Percentiles rank a stretch among this genome's conserved stretches.
Evolutionary conservation across 2,329 filamentous ascomycete genomes (phyloP).

Genomic region (Fusarium sp.): DNA sequence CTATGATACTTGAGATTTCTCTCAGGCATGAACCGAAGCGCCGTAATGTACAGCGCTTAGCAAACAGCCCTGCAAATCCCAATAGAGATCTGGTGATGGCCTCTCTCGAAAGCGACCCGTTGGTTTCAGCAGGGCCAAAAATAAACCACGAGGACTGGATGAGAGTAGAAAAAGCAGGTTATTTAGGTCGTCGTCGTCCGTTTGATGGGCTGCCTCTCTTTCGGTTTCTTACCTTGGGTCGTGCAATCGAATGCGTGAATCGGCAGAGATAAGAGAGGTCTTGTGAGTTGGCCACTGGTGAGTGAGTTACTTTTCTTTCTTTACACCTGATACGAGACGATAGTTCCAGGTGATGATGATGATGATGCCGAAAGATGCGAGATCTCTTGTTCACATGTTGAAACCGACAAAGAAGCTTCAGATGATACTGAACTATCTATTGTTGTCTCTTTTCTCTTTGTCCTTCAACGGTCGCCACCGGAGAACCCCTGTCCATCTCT

Average conservation of each 20-base stretch:
- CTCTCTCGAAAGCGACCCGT: neutral
- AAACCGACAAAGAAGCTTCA: neutral
- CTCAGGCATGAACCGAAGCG: neutral
- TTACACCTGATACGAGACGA: neutral
- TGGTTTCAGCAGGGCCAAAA: neutral
- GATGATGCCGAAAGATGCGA: neutral
- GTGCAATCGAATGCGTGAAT: neutral
- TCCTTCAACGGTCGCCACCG: neutral
- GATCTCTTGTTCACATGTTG: neutral
- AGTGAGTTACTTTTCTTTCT: neutral
- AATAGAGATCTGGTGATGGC: neutral
- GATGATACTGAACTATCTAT: neutral
- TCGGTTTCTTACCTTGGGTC: neutral
- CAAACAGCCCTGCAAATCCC: neutral
- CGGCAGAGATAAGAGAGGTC: neutral
- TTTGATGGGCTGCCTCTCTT: slow-evolving; percentile 30
- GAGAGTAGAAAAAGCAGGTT: neutral
- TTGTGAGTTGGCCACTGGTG: neutral
- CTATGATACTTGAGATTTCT: neutral
- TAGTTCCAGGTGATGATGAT: neutral
- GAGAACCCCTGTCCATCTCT: neutral
- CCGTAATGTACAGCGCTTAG: neutral
- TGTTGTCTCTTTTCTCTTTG: slow-evolving; percentile 7
- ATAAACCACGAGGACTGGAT: neutral
- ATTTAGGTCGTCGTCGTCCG: slow-evolving; percentile 10